These are phyloP conservation scores for Schrenkiella parvula DNA, from an alignment of 345 rosid species.

Conservation along the genomic window DNA sequence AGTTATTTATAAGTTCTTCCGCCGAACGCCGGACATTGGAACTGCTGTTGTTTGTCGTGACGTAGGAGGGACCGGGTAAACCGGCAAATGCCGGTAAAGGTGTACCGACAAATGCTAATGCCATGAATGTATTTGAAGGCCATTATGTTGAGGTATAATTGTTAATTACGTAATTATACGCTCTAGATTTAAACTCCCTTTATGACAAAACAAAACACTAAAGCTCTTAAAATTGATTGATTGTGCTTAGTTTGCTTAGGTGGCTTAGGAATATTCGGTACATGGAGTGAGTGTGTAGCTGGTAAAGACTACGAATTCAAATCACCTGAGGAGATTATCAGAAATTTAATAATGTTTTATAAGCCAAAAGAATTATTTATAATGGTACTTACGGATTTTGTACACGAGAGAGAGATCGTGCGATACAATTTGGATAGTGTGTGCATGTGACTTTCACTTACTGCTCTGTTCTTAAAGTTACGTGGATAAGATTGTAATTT, in stretches of 20 bases:
- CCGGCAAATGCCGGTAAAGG: slow-evolving; percentile 18
- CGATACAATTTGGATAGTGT: slow-evolving; percentile 8
- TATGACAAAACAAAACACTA: slow-evolving; percentile 26
- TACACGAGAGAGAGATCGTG: slow-evolving; percentile 21
- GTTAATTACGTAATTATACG: slow-evolving; percentile 5
- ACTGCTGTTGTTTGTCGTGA: slow-evolving; percentile 34
- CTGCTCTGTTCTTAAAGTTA: not conserved
- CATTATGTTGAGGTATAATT: not conserved
- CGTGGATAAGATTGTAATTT: not conserved
- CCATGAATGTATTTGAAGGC: slow-evolving; percentile 18
- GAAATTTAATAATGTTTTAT: slow-evolving; percentile 8
- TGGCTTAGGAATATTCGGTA: slow-evolving; percentile 35
- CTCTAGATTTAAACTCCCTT: slow-evolving; percentile 9
- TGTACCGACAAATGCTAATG: slow-evolving; percentile 33
- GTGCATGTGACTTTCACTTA: slow-evolving; percentile 18
- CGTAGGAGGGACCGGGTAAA: slow-evolving; percentile 18
- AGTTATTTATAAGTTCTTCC: slow-evolving; percentile 24
- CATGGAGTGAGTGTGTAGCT: slow-evolving; percentile 30
- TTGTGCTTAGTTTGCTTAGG: slow-evolving; percentile 20
- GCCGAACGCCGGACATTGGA: slow-evolving; percentile 43
- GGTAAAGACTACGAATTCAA: slow-evolving; percentile 31
- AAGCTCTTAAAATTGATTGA: slow-evolving; percentile 16
- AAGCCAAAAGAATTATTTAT: not conserved
- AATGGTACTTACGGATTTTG: slow-evolving; percentile 27
- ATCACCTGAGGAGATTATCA: slow-evolving; percentile 30